Evolutionary conservation across 1,139 yeast species (phyloP), one percentile per base, ranked within the genome.

Genomic region (Saccharomyces hybrid): DNA sequence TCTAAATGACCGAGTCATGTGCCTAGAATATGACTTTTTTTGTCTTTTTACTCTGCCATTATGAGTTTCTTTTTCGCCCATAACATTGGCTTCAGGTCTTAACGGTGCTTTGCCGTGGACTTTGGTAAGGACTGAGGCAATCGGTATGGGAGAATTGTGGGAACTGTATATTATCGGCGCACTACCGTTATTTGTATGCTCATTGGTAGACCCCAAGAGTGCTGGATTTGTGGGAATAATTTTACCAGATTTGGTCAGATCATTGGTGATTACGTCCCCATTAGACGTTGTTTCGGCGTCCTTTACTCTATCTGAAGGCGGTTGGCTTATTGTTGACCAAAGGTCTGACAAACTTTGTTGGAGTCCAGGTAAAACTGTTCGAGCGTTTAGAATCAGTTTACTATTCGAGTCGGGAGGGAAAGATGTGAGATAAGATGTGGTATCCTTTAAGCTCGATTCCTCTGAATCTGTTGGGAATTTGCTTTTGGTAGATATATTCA

Each of bases 21-120:
- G 27, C 23, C 30, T 50, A 7, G 30, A 25, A 56, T 60, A 23
- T 63, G 59, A 16, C 61, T 59, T 8, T 60, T 58, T 27, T 62
- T 64, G 38, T 77, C 67, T 49, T 75, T 64, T 11, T 61, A 25
- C 30, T 27, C 8, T 25, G n/a, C 16, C 30, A 44, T n/a, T 25
- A 11, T 25, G 27, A 25, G 28, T 25, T 14, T n/a, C 48, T 8
- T 38, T 6, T 8, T 38, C 25, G 20, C 23, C 42, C 42, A 38
- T 11, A 38, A 16, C 23, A 14, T 4, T 38, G 4, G 42, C 13
- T 38, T 11, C 11, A 16, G 25, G 23, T 16, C 11, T 38, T 9
- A 38, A 38, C 20, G 23, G 23, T 16, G 23, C 23, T 38, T 14
- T 11, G 42, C 42, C 11, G 9, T 38, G 8, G 11, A 4, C 11